phyloP scores from a whole-genome alignment of 2,329 filamentous ascomycete genomes.

The Chaetomium sp. region DNA sequence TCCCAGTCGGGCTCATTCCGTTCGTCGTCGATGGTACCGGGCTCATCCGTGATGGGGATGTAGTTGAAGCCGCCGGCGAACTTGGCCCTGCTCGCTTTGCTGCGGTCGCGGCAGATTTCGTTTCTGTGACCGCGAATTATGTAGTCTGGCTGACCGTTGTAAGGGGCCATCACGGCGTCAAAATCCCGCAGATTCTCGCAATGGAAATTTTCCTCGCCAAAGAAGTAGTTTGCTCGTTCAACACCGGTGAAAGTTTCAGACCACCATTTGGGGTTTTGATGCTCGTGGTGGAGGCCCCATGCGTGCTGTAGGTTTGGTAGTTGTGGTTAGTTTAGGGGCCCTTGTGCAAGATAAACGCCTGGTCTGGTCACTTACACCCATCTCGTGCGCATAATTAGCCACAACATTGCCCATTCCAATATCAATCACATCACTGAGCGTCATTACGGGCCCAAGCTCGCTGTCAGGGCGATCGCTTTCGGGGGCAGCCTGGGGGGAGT shows the following conservation, averaged over 20 bases:
- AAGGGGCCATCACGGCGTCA: background rate
- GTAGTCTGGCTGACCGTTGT: background rate
- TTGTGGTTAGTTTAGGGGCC: background rate
- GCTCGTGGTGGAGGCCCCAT: conserved; percentile 12
- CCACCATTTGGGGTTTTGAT: conserved; percentile 15
- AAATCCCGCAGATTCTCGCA: conserved; percentile 1
- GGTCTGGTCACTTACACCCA: conserved; percentile 5
- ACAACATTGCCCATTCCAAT: conserved; percentile 5
- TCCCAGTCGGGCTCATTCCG: conserved; percentile 8
- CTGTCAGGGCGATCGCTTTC: background rate
- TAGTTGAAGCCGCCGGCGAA: conserved; percentile 13
- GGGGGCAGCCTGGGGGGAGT: background rate
- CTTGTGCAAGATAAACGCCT: background rate
- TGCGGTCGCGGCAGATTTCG: conserved; percentile 4
- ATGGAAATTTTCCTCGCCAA: conserved; percentile 3
- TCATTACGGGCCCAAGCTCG: background rate
- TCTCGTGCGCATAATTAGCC: conserved; percentile 12
- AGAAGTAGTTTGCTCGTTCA: conserved; percentile 5
- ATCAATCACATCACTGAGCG: conserved; percentile 1
- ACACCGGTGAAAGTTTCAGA: background rate
- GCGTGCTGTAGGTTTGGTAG: background rate
- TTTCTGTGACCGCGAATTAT: background rate
- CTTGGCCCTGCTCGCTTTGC: background rate
- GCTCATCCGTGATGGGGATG: conserved; percentile 1
- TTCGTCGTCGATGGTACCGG: background rate